Percentiles rank a stretch among this genome's conserved stretches.
These are phyloP conservation scores for Filosporella fistucella DNA, from an alignment of 495 filamentous ascomycete species.

Conservation along the genomic window DNA sequence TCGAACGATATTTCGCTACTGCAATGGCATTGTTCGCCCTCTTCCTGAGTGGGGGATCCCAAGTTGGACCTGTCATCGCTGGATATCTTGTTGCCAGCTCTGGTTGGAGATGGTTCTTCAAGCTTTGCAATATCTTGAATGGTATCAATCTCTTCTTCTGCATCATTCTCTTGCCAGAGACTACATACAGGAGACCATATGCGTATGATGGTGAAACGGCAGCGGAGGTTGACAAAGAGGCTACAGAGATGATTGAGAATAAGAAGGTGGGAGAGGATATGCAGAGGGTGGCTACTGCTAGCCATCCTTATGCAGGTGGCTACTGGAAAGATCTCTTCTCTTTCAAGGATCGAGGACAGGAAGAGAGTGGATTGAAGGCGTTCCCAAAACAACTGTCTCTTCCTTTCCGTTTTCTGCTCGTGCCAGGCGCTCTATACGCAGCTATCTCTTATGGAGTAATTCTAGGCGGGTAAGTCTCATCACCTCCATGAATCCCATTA, in stretches of 20 bases:
- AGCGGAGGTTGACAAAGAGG: conserved; percentile 25
- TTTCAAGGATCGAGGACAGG: conserved; percentile 16
- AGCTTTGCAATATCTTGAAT: conserved; percentile 48
- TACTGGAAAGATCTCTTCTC: conserved; percentile 30
- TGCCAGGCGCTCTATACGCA: conserved; percentile 19
- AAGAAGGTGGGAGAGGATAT: background rate
- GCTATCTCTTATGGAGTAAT: conserved; percentile 31
- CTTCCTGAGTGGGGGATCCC: conserved; percentile 32
- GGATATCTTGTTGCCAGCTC: conserved; percentile 27
- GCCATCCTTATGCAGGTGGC: background rate
- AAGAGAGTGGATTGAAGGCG: conserved; percentile 7
- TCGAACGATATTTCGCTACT: conserved; percentile 35
- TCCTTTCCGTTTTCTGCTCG: conserved; percentile 28
- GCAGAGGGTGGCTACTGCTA: too few relatives aligned
- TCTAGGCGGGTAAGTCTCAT: conserved; percentile 35
- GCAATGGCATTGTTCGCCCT: conserved; percentile 36
- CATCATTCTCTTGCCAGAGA: conserved; percentile 48
- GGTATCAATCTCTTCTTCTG: conserved; percentile 39
- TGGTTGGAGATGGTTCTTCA: conserved; percentile 50
- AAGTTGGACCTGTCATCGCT: conserved; percentile 9
- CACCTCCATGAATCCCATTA: background rate
- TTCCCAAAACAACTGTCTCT: conserved; percentile 25
- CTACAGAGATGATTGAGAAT: conserved; percentile 15
- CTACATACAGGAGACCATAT: conserved; percentile 36
- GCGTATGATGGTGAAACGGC: conserved; percentile 26